Evolutionary conservation across 2,329 filamentous ascomycete genomes (phyloP), one percentile per base, ranked within the genome.

Genomic region (Didymella pinodella): DNA sequence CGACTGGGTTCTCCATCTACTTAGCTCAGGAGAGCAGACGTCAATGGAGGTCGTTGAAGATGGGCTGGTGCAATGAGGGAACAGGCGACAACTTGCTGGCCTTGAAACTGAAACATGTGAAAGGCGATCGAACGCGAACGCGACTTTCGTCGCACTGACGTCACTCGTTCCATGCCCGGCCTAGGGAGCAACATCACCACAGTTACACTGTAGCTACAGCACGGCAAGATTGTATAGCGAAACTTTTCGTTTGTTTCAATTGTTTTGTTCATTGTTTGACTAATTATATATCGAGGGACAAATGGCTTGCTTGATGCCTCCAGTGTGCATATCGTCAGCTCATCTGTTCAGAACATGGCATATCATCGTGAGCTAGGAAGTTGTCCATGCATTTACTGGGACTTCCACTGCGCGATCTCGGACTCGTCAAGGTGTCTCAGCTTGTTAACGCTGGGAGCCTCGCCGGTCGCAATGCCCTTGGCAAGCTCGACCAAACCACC

Each of bases 381-480:
- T 11, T 11, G 3, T 12, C 12, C 2, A 8, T 20, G 0, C n/a
- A 47, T 59, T 58, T 74, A 76, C 65, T 74, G 72, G 8, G 67
- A 63, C 63, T 67, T 72, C 68, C 73, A 77, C 59, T 77, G 74
- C 52, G 73, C 60, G 12, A 77, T 61, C 66, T 77, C 75, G 7
- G 64, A 67, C 79, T 89, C 83, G 22, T 80, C 86, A 50, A 96
- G 80, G 76, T 96, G 89, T 59, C 92, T 84, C 71, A 96, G 75
- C 75, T 88, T 91, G 75, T 93, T 95, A 43, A 93, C 86, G 8
- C 81, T 79, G 1, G 92, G 88, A 1, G 88, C 81, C 73, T 90
- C 86, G 7, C 92, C 92, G 0, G 87, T 92, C 2, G 92, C 79
- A 0, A 88, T 82, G 4, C 91, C 91, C 80, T 93, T 91, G 0